Evolutionary conservation across 371 early-diverging fungal genomes (phyloP).

Genomic region (Chytridium lagenaria): DNA sequence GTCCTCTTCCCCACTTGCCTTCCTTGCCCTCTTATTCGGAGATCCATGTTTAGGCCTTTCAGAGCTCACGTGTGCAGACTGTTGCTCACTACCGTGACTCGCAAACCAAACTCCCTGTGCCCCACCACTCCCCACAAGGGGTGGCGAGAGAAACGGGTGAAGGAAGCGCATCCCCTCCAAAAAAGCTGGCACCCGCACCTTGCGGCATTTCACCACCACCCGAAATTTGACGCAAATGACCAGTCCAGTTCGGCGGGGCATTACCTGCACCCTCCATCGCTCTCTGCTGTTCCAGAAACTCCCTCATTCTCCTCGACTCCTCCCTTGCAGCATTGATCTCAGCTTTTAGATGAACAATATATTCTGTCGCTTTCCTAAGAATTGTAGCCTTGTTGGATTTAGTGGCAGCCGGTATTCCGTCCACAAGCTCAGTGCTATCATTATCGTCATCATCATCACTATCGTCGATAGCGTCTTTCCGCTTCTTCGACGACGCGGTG

Average conservation of each 20-base stretch:
- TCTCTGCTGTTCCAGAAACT: constrained; percentile 13
- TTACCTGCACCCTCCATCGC: no score
- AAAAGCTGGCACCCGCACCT: no score
- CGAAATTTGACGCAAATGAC: no score
- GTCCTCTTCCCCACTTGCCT: neutral
- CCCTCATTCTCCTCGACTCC: constrained; percentile 18
- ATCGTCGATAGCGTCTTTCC: constrained; percentile 27
- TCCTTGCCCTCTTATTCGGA: constrained; percentile 16
- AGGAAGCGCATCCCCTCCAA: no score
- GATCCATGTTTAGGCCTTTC: no score
- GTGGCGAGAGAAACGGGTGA: no score
- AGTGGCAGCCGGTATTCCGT: constrained; percentile 51
- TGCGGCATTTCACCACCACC: no score
- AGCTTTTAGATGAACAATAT: constrained; percentile 70
- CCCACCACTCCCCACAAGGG: no score
- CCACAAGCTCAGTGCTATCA: constrained; percentile 60
- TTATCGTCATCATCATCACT: constrained; percentile 58
- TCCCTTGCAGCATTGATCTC: constrained; percentile 14
- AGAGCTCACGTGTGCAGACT: no score
- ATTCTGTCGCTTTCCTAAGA: constrained; percentile 85
- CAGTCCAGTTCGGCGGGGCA: no score
- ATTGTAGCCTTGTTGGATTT: constrained; percentile 93
- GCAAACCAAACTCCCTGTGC: no score
- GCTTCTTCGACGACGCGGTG: constrained; percentile 23
- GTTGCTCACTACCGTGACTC: no score